A percentile compares a stretch with the other conserved stretches of the same genome.
Evolutionary conservation across 106 monocot species (phyloP).

Genomic region (Dendrobium chrysotoxum): DNA sequence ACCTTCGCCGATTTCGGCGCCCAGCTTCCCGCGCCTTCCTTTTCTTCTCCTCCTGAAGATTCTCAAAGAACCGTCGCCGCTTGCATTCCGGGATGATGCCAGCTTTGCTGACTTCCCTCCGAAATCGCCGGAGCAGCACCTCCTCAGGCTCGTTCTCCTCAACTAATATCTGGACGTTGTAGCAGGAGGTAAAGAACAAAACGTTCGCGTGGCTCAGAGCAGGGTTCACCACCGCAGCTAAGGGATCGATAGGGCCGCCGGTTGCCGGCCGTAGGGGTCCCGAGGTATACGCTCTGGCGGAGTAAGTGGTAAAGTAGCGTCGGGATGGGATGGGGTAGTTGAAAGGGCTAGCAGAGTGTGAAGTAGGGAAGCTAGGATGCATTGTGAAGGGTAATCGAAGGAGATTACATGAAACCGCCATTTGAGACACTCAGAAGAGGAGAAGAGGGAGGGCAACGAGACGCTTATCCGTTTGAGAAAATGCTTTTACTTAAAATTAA

Average conservation of each 20-base stretch:
- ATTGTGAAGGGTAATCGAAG: too few relatives aligned
- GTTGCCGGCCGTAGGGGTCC: too few relatives aligned
- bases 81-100: constrained; percentile 70
- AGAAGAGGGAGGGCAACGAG: too few relatives aligned
- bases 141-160: constrained; percentile 62
- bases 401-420: too few relatives aligned
- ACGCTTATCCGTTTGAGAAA: too few relatives aligned
- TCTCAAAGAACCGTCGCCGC: constrained; percentile 58
- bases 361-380: too few relatives aligned
- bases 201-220: constrained; percentile 9
- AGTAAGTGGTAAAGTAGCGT: too few relatives aligned
- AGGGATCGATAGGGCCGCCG: neutral
- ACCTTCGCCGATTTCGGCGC: constrained; percentile 52
- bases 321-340: too few relatives aligned
- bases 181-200: constrained; percentile 33
- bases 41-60: constrained; percentile 65
- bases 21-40: constrained; percentile 53
- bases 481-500: too few relatives aligned
- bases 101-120: constrained; percentile 59
- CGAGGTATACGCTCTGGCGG: neutral
- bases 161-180: constrained; percentile 67
- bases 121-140: constrained; percentile 46
- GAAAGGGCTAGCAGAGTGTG: too few relatives aligned
- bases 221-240: constrained; percentile 2
- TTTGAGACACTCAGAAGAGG: too few relatives aligned